These are phyloP conservation scores for Talaromyces adpressus DNA, from an alignment of 495 filamentous ascomycete genomes.

Conservation along the genomic window DNA sequence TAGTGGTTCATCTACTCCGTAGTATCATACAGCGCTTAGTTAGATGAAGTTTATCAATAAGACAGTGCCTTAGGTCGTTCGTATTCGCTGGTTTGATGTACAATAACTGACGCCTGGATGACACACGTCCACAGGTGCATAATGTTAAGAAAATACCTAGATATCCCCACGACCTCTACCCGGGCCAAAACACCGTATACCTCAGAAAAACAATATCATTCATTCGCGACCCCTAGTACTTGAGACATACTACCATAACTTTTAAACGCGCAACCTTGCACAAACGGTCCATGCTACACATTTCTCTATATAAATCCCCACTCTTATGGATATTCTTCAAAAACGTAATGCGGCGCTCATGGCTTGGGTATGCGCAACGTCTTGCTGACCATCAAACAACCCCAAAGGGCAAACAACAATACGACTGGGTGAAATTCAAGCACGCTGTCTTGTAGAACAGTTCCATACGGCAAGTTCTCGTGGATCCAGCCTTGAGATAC, in stretches of 20 bases:
- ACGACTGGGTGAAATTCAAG: conserved; percentile 87
- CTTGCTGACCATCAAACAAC: conserved; percentile 90
- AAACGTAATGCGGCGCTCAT: neutral
- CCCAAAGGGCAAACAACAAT: conserved; percentile 72
- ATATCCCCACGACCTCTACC: neutral
- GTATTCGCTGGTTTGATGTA: neutral
- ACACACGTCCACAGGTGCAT: no score
- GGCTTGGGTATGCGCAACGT: conserved; percentile 95
- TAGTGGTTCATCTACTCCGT: no score
- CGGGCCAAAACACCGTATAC: neutral
- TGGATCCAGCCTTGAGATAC: conserved; percentile 71
- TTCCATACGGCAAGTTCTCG: conserved; percentile 65
- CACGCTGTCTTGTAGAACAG: conserved; percentile 53
- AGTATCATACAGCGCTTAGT: no score
- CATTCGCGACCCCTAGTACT: neutral
- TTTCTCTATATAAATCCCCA: neutral
- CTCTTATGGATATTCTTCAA: neutral
- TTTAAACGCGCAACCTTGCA: neutral
- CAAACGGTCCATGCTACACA: neutral
- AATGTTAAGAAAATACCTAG: neutral
- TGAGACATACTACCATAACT: neutral
- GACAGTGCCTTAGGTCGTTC: neutral
- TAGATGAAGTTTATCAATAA: no score
- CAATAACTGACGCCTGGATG: neutral
- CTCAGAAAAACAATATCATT: neutral